Percentiles rank a stretch among this genome's conserved stretches.
Evolutionary conservation across 2,329 filamentous ascomycete species (phyloP).

Genomic region (Knoxdaviesia capensis): DNA sequence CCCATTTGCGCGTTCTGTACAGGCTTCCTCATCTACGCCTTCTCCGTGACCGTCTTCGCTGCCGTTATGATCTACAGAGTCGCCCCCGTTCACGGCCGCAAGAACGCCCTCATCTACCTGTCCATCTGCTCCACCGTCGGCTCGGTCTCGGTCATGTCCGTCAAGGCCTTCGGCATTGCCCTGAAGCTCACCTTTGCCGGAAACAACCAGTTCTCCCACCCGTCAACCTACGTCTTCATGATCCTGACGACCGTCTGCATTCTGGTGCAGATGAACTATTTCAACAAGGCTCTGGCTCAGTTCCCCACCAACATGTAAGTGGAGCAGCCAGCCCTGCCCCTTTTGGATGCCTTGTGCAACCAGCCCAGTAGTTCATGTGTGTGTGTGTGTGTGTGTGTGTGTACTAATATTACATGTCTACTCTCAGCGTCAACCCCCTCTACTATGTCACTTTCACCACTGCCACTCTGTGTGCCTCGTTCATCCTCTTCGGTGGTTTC

Average conservation of each 20-base stretch:
- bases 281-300: conserved; percentile 93
- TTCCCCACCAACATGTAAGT: conserved; percentile 94
- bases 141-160: conserved; percentile 95
- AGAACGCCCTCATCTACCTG: conserved; percentile 88
- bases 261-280: conserved; percentile 98
- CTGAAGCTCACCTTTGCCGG: conserved; percentile 85
- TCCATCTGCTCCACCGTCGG: conserved; percentile 96
- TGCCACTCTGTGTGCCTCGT: conserved; percentile 80
- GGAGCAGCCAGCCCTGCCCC: background rate
- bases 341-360: background rate
- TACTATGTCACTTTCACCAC: conserved; percentile 98
- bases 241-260: conserved; percentile 89
- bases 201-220: conserved; percentile 86
- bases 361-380: background rate
- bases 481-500: conserved; percentile 90
- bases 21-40: conserved; percentile 83
- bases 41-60: conserved; percentile 64
- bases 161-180: conserved; percentile 96
- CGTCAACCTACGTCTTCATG: conserved; percentile 93
- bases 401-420: background rate
- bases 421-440: conserved; percentile 64
- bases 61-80: conserved; percentile 92
- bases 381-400: background rate
- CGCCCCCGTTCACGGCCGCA: conserved; percentile 75
- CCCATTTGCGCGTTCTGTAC: conserved; percentile 6